Evolutionary conservation across 2,329 filamentous ascomycete species (phyloP), one percentile per base, ranked within the genome.

Genomic region (Fusarium papillatum): DNA sequence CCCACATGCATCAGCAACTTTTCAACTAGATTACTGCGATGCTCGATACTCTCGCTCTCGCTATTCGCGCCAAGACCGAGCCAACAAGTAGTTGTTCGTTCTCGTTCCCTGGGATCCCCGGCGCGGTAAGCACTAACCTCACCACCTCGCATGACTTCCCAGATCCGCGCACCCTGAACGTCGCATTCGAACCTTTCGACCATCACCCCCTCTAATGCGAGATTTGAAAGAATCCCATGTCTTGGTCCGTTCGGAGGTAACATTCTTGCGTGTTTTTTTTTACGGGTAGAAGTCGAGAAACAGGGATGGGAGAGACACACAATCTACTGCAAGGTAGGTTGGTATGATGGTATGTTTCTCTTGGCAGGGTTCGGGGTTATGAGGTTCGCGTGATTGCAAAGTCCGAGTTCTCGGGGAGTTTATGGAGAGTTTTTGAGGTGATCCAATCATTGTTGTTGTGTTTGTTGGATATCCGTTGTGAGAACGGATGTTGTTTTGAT

Each of bases 111-210:
- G 5, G 14, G 46, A 24, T 26, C 50, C 48, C 26, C 7, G 48
- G 6, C 6, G 48, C 11, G 26, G 46, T 75, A 75, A 75, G 73
- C 73, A 75, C 73, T 75, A 74, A 69, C 38, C 39, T 59, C 26
- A 29, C 69, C 24, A 24, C 60, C 36, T 43, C 60, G 60, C 60
- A 68, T 48, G 24, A 41, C 39, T 19, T 39, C 39, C 36, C 60
- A 62, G 60, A 61, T 60, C 72, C 72, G 63, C 66, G 46, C 8
- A 74, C 71, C 50, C 43, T 61, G 59, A 70, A 68, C 53, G 71
- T 71, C 59, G 46, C 71, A 71, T 74, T 57, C 64, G 59, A 39
- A 74, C 68, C 68, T 41, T n/a, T 38, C 57, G 38, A 61, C 24
- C 34, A 14, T 36, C 31, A 31, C 31, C 38, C 59, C 26, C 50